Evolutionary conservation across 2,329 filamentous ascomycete species (phyloP).

Genomic region (Curvularia eragrostidis): DNA sequence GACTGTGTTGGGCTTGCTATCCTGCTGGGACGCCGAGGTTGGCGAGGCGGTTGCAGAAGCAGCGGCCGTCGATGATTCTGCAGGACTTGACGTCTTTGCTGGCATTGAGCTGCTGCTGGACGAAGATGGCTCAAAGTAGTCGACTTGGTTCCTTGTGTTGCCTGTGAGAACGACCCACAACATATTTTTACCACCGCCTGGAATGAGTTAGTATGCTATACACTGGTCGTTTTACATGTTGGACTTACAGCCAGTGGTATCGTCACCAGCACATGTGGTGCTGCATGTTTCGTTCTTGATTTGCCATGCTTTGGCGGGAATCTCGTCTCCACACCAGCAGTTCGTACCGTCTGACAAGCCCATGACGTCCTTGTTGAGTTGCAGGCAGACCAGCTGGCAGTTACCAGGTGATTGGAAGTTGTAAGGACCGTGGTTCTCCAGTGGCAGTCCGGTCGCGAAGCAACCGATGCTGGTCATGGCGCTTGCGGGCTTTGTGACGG

Average conservation of each 20-base stretch:
- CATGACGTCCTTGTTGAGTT: slow-evolving; percentile 62
- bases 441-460: slow-evolving; percentile 56
- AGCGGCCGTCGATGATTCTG: slow-evolving; percentile 29
- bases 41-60: slow-evolving; percentile 37
- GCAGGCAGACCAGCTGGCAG: slow-evolving; percentile 61
- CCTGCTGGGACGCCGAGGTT: slow-evolving; percentile 43
- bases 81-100: slow-evolving; percentile 21
- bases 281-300: slow-evolving; percentile 68
- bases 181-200: slow-evolving; percentile 64
- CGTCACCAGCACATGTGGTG: slow-evolving; percentile 66
- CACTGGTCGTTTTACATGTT: background rate
- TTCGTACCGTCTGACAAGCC: slow-evolving; percentile 66
- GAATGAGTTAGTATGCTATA: slow-evolving; percentile 28
- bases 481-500: slow-evolving; percentile 35
- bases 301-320: slow-evolving; percentile 65
- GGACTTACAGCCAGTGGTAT: slow-evolving; percentile 67
- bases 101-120: slow-evolving; percentile 27
- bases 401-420: slow-evolving; percentile 63
- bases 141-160: slow-evolving; percentile 49
- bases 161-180: slow-evolving; percentile 63
- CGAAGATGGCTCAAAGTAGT: slow-evolving; percentile 41
- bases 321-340: slow-evolving; percentile 76
- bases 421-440: slow-evolving; percentile 58
- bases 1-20: slow-evolving; percentile 67
- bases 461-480: slow-evolving; percentile 56